Base-by-base conservation (phyloP, 805 yeast species). In the Kodamaea sagamina region DNA sequence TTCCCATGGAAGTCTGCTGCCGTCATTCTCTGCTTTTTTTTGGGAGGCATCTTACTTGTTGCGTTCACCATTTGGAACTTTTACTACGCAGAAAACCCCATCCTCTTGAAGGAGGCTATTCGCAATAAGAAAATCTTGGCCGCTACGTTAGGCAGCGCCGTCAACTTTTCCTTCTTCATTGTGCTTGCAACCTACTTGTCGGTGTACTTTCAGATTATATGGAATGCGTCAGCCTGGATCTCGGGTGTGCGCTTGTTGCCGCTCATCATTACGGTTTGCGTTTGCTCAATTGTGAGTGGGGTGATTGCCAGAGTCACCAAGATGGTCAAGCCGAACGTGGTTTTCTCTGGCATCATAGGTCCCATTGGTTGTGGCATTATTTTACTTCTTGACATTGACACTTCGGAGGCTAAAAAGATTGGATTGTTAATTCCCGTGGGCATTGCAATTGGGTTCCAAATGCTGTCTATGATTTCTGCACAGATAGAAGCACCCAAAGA, bases 1-100 rank as follows among this genome's bases (percentile, higher is more conserved):
- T 71, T 59, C 51, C 59, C 76, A 1, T 82, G 87, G 87, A 54
- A 61, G 2, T 74, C 82, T 0, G 76, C 77, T 12, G 70, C 77
- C 4, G 77, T 78, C 3, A 72, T 81, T 6, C 50, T 61, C 11
- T 73, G 74, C 42, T 69, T 81, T 41, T 58, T 75, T 6, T 27
- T 79, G 22, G 81, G 83, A 5, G 70, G 72, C 1, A n/a, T 69
- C 1, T 43, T 71, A 1, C 26, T 68, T 4, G 47, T 65, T 11
- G 49, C 43, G 0, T 77, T 78, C 32, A 48, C 57, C 15, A 43
- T 63, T 24, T 75, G 71, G 63, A 74, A 74, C 48, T 72, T 72
- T 50, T 48, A 40, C n/a, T 53, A 55, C 28, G 68, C 81, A 1
- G 58, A 57, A 12, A 55, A 63, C 12, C 82, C 82, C 4, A 63